Evolutionary conservation across 2,329 filamentous ascomycete species (phyloP), one percentile per base, ranked within the genome.

Genomic region (Penicillium frequentans): DNA sequence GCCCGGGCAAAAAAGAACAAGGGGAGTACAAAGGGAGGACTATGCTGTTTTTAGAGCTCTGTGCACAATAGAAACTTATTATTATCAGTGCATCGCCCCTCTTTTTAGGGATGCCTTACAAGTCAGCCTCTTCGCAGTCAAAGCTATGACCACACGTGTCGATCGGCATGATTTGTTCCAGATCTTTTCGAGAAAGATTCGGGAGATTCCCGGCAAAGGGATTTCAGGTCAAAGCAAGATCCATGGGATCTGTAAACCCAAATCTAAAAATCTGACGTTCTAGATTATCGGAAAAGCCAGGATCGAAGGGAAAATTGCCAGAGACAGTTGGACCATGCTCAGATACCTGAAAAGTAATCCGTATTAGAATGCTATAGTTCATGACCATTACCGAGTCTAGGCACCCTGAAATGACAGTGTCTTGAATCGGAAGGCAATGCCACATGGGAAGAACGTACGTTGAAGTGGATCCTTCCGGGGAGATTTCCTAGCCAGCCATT

Each of bases 401-500:
- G 29, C 46, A 48, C 9, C n/a, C 24, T n/a, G n/a, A n/a, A 26
- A 21, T 37, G 21, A 39, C 35, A 50, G 9, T 45, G 49, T 47
- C 43, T 51, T 50, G 19, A 52, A 52, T 51, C 52, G 46, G 45
- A 49, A 10, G 39, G 47, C 39, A 56, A 56, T 48, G 54, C 62
- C 64, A 66, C 62, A 64, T 66, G 64, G 63, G 47, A 59, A 45
- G 33, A 55, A 45, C 48, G 50, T 50, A 43, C 51, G 54, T 57
- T 58, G 43, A 44, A 35, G 52, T 57, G 55, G 56, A 58, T 43
- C 60, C 52, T 7, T n/a, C 9, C 45, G 48, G 49, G 59, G 60
- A 33, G 54, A 55, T 61, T 55, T 66, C 55, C 55, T 58, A 58
- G 56, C 64, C 64, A 66, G 52, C 61, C 63, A 63, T 66, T 64